These are phyloP conservation scores for Sclerotinia nivalis DNA, from an alignment of 2,329 filamentous ascomycete species.

Conservation along the genomic window DNA sequence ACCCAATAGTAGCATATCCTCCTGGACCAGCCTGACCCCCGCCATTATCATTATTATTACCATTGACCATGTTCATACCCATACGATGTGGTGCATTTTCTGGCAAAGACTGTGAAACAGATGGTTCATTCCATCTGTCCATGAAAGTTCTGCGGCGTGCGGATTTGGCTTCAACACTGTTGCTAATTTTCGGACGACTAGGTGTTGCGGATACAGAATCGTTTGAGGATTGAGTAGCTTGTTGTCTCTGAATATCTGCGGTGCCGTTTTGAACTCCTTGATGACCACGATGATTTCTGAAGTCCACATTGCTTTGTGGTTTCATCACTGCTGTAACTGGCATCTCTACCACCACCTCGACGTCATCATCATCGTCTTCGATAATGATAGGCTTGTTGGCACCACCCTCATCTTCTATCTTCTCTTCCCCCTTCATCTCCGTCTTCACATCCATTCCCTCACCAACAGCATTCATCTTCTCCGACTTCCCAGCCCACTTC, in stretches of 20 bases:
- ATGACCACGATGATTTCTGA: background rate
- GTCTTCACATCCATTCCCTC: background rate
- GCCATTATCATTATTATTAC: too few species aligned
- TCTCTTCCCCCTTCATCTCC: background rate
- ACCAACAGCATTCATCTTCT: constrained; percentile 23
- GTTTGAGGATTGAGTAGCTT: background rate
- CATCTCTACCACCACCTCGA: background rate
- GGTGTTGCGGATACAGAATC: background rate
- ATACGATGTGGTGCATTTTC: too few species aligned
- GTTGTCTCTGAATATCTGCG: background rate
- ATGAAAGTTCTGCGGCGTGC: background rate
- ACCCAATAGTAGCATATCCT: too few species aligned
- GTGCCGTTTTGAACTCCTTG: background rate
- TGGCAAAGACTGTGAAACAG: too few species aligned
- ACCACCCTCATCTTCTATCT: background rate
- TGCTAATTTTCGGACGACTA: too few species aligned
- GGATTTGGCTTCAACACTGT: background rate
- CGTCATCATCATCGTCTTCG: background rate
- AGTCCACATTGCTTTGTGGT: background rate
- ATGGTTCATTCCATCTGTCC: background rate
- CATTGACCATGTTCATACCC: too few species aligned
- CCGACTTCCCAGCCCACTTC: constrained; percentile 34
- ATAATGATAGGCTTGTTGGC: background rate
- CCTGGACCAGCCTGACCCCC: too few species aligned
- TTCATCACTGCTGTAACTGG: background rate